Evolutionary conservation across 305 asterid species (phyloP), one percentile per base, ranked within the genome.

Genomic region (Stenogyne calaminthoides): DNA sequence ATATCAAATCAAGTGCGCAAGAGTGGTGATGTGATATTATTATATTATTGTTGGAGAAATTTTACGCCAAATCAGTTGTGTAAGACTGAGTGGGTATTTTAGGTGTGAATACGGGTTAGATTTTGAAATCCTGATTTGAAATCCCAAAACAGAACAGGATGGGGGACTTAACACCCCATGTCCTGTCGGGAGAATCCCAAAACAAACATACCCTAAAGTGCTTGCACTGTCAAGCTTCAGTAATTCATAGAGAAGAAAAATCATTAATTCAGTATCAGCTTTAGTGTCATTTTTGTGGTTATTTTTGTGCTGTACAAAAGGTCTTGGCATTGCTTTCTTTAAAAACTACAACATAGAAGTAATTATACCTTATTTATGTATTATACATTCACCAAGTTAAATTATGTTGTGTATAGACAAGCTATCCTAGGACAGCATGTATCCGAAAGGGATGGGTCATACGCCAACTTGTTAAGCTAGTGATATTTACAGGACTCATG

Each of bases 401-500:
- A 32, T 11, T 39, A 60, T 78, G 20, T 67, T 70, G 64, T 76
- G 71, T 88, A 85, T 80, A 95, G 91, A 85, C 83, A 80, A 86
- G 86, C 84, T 86, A 86, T 80, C 91, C 91, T 54, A 88, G 81
- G 59, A 80, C 86, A 65, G 71, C 89, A 64, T 78, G 76, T 75
- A 78, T 84, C 76, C 84, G 91, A 51, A 86, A 82, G 82, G 84
- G 91, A 73, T 86, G 91, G 91, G 91, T 86, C 69, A 78, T 80
- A 27, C 86, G 89, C 16, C 89, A 86, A 79, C 81, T 84, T 63
- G 77, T 84, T 72, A 86, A 86, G 84, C 75, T 84, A 65, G 76
- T 82, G 12, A 82, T 86, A 78, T 86, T 86, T 77, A 82, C 91
- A 69, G 91, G 91, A 49, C 70, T 86, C 32, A 82, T 82, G 88